phyloP scores from a whole-genome alignment of 192 early-diverging fungal genomes.

The Coemansia sp. region DNA sequence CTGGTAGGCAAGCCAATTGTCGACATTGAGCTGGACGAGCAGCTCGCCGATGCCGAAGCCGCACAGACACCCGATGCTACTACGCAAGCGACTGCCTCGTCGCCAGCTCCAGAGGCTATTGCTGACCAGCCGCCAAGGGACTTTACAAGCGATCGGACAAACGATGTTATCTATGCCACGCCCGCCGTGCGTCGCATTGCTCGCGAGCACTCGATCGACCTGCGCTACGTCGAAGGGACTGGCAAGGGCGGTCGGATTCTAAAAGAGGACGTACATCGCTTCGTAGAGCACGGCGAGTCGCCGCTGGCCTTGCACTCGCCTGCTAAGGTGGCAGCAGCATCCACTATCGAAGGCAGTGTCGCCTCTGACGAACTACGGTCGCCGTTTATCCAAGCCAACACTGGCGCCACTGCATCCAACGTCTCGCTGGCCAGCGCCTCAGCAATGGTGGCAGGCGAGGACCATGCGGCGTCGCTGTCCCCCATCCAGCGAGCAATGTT shows the following conservation, averaged over 20 bases:
- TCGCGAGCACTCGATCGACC: conserved; percentile 75
- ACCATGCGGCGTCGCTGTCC: conserved; percentile 67
- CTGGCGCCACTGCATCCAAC: conserved; percentile 19
- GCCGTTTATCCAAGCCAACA: conserved; percentile 34
- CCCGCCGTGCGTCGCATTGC: conserved; percentile 89
- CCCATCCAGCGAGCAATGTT: conserved; percentile 96
- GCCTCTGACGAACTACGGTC: conserved; percentile 14
- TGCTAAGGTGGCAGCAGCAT: not conserved
- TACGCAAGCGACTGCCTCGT: not conserved
- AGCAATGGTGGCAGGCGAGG: conserved; percentile 38
- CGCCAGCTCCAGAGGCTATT: not conserved
- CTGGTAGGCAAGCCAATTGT: conserved; percentile 87
- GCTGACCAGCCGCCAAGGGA: not conserved
- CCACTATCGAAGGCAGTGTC: not conserved
- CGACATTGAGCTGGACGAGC: conserved; percentile 69
- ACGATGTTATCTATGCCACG: conserved; percentile 66
- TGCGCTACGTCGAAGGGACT: conserved; percentile 69
- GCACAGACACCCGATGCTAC: not conserved
- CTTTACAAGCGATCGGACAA: conserved; percentile 30
- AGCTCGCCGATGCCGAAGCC: not conserved
- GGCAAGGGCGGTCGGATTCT: conserved; percentile 86
- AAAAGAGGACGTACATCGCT: conserved; percentile 83
- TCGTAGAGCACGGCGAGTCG: conserved; percentile 5
- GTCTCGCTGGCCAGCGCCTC: conserved; percentile 29
- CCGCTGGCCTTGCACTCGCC: not conserved